Percentiles rank a stretch among this genome's conserved stretches.
These are phyloP conservation scores for Blastobotrys parvus DNA, from an alignment of 805 yeast species.

Conservation along the genomic window DNA sequence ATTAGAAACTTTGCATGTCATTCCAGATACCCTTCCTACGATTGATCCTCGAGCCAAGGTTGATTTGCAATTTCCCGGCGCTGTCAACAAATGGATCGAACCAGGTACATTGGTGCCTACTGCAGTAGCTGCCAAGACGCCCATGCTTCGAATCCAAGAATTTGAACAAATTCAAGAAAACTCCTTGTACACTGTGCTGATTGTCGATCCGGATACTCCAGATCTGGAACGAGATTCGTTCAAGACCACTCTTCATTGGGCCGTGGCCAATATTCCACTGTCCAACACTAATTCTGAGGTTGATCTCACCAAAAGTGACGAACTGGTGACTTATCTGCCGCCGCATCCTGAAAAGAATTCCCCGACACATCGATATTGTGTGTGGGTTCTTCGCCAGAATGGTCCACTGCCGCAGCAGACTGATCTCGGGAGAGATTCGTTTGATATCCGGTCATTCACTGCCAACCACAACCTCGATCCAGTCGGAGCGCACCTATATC, in stretches of 20 bases:
- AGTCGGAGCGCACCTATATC: constrained; percentile 89
- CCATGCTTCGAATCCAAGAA: constrained; percentile 69
- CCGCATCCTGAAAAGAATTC: constrained; percentile 86
- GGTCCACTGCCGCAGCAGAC: constrained; percentile 8
- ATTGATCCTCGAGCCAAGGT: constrained; percentile 74
- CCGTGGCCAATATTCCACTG: constrained; percentile 57
- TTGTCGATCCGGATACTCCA: constrained; percentile 91
- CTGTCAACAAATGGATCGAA: constrained; percentile 49
- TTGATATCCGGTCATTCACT: constrained; percentile 67
- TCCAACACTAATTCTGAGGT: constrained; percentile 50
- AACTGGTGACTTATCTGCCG: constrained; percentile 58
- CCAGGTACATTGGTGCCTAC: constrained; percentile 76
- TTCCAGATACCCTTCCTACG: constrained; percentile 93
- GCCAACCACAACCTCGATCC: constrained; percentile 50
- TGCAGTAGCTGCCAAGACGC: constrained; percentile 64
- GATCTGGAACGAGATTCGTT: constrained; percentile 60
- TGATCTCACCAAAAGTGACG: constrained; percentile 23
- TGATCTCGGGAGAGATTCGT: constrained; percentile 37
- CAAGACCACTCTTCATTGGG: constrained; percentile 70
- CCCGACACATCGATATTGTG: constrained; percentile 70
- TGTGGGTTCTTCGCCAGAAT: constrained; percentile 84
- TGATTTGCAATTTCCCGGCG: constrained; percentile 64
- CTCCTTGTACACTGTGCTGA: constrained; percentile 59
- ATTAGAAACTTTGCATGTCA: constrained; percentile 71
- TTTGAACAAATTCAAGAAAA: constrained; percentile 41